These are phyloP conservation scores for Gracilaria caudata DNA, from an alignment of 23 red algal genomes.

Conservation along the genomic window DNA sequence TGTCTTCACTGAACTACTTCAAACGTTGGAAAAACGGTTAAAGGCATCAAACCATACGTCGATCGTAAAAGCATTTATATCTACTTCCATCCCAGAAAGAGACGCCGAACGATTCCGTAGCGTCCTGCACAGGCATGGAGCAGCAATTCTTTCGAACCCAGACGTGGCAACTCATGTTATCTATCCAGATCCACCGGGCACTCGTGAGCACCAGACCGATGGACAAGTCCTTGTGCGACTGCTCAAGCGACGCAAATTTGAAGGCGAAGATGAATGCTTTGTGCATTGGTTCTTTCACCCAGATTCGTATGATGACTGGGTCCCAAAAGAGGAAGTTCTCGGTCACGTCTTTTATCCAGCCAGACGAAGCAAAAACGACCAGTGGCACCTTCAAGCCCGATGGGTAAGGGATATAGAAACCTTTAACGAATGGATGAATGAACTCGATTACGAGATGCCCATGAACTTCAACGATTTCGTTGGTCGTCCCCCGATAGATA, in stretches of 20 bases:
- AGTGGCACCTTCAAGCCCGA: conserved; percentile 84
- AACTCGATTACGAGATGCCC: conserved; percentile 89
- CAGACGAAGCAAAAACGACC: conserved; percentile 22
- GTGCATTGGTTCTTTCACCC: conserved; percentile 92
- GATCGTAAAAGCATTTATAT: conserved; percentile 44
- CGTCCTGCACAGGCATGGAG: conserved; percentile 66
- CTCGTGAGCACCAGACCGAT: conserved; percentile 71
- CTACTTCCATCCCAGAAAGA: conserved; percentile 14
- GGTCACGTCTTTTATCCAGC: conserved; percentile 46
- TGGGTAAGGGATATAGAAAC: conserved; percentile 75
- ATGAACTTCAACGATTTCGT: conserved; percentile 51
- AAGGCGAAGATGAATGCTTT: conserved; percentile 14
- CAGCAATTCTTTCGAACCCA: conserved; percentile 73
- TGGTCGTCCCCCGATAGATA: conserved; percentile 30
- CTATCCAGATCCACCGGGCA: conserved; percentile 75
- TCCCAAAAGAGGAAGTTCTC: conserved; percentile 66
- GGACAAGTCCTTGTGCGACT: conserved; percentile 71
- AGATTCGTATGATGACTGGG: conserved; percentile 94
- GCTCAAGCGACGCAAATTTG: conserved; percentile 30
- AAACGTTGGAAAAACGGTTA: background rate
- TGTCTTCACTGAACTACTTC: conserved; percentile 5
- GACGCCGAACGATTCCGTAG: conserved; percentile 34
- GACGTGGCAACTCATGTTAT: conserved; percentile 86
- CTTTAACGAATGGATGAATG: conserved; percentile 95
- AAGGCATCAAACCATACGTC: conserved; percentile 3